A percentile compares a stretch with the other conserved stretches of the same genome.
phyloP scores from a whole-genome alignment of 352 stramenopile species.

The Albugo laibachii region DNA sequence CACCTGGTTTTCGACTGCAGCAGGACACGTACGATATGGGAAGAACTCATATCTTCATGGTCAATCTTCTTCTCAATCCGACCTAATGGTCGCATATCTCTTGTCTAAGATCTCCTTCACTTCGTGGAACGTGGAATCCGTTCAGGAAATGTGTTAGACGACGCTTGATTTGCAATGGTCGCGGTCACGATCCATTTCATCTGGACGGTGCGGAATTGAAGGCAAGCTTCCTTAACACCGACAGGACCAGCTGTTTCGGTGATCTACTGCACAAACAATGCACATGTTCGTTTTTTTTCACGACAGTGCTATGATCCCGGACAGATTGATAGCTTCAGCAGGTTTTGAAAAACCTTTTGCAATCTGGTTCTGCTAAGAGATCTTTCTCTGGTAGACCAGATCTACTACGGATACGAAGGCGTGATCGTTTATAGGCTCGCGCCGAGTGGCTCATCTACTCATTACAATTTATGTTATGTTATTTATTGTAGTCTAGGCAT shows the following conservation, averaged over 20 bases:
- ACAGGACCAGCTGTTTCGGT: background rate
- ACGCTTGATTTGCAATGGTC: constrained; percentile 3
- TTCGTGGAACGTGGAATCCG: constrained; percentile 1
- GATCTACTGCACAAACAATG: constrained; percentile 1
- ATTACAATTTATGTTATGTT: no score
- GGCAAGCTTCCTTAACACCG: background rate
- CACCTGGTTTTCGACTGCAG: constrained; percentile 7
- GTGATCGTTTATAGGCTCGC: no score
- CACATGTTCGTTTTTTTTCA: background rate
- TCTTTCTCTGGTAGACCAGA: no score
- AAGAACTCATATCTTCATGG: background rate
- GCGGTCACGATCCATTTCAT: constrained; percentile 5
- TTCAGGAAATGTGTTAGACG: background rate
- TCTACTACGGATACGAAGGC: no score
- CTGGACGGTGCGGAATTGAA: constrained; percentile 3
- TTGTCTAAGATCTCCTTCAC: background rate
- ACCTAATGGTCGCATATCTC: constrained; percentile 3
- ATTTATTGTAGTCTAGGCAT: no score
- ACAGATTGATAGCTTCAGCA: no score
- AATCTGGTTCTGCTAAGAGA: no score
- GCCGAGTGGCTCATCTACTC: no score
- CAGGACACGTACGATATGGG: background rate
- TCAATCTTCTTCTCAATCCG: background rate
- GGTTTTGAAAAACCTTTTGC: no score
- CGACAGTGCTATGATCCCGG: background rate